Conservation (phyloP, 179 eudicot genomes). For the Silene noctiflora region DNA sequence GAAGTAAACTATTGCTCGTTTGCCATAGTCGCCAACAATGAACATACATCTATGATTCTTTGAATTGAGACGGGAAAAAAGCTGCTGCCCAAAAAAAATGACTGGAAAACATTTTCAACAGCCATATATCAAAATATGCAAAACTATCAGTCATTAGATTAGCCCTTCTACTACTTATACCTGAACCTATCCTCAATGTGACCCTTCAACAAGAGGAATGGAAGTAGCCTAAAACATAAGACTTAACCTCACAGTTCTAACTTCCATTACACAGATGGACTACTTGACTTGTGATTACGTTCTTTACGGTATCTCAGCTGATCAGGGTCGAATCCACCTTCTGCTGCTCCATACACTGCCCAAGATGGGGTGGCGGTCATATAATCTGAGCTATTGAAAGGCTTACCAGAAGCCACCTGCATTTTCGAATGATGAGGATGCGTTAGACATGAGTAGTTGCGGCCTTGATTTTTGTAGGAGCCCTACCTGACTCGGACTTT, state of each 20-base stretch:
- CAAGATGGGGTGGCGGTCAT: slow-evolving; percentile 90
- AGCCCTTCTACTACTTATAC: background rate
- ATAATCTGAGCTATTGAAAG: slow-evolving; percentile 77
- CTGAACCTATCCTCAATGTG: background rate
- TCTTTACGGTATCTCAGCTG: slow-evolving; percentile 78
- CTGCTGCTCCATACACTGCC: slow-evolving; percentile 97
- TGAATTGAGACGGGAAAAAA: background rate
- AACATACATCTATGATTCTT: background rate
- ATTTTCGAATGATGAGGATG: slow-evolving; percentile 16
- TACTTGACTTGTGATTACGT: slow-evolving; percentile 59
- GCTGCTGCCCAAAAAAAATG: background rate
- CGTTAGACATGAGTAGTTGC: background rate
- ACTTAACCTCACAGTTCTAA: slow-evolving; percentile 6
- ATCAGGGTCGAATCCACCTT: slow-evolving; percentile 92
- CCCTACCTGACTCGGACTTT: background rate
- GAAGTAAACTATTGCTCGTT: background rate
- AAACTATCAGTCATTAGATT: background rate
- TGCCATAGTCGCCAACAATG: background rate
- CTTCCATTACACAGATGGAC: slow-evolving; percentile 14
- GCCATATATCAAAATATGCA: background rate
- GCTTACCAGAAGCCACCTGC: slow-evolving; percentile 82
- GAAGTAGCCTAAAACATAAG: slow-evolving; percentile 2
- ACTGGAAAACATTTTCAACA: background rate
- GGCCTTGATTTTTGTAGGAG: background rate
- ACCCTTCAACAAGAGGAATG: background rate